phyloP scores from a whole-genome alignment of 2,329 filamentous ascomycete genomes.

The Cercospora sp. region DNA sequence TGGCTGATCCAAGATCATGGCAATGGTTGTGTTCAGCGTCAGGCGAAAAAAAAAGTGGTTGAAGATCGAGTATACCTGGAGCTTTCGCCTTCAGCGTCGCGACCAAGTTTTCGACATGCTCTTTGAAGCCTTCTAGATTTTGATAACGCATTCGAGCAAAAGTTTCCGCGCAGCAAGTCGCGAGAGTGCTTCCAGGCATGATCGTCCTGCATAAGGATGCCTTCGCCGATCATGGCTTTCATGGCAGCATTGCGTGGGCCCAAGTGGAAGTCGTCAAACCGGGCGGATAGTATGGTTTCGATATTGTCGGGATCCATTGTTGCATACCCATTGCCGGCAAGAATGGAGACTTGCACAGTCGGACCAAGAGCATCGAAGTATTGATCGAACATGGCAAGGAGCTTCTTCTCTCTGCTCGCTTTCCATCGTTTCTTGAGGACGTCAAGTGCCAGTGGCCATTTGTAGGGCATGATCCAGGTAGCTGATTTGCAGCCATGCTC shows the following conservation, averaged over 20 bases:
- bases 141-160: not conserved
- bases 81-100: not conserved
- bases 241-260: not conserved
- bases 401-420: not conserved
- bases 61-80: not conserved
- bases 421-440: not conserved
- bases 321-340: not conserved
- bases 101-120: not conserved
- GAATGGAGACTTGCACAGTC: not conserved
- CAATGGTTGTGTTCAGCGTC: not conserved
- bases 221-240: not conserved
- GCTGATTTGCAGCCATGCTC: not conserved
- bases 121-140: not conserved
- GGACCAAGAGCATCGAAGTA: not conserved
- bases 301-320: not conserved
- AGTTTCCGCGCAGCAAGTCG: not conserved
- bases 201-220: not conserved
- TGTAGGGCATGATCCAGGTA: not conserved
- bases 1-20: not conserved
- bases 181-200: not conserved
- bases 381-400: not conserved
- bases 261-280: not conserved
- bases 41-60: not conserved
- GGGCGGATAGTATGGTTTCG: not conserved
- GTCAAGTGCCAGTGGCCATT: not conserved